Base-by-base conservation (phyloP, 805 yeast genomes). In the Sugiyamaella americana region DNA sequence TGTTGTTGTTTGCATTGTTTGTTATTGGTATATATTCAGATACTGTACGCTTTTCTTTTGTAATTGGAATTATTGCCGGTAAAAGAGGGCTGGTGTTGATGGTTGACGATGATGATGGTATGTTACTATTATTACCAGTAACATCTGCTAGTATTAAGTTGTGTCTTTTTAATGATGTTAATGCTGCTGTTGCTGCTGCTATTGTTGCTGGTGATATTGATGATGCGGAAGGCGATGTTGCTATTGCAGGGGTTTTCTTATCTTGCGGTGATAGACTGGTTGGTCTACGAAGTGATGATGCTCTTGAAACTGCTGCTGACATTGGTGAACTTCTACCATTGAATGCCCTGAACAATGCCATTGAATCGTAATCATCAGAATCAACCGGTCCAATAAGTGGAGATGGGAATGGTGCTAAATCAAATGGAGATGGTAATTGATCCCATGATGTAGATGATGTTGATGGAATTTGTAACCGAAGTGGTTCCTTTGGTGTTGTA, bases 321-420 rank as follows among this genome's bases (percentile, higher is more conserved):
- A 42, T 17, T 10, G 52, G 52, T 11, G 52, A 43, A 22, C 40
- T 51, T 22, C 37, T 41, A 17, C 52, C 55, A 39, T 44, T 51
- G 42, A 38, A 51, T 6, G 41, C 17, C 24, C 43, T 41, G 13
- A 44, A 29, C 6, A 44, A 18, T 2, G 20, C 49, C 6, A 41
- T 20, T 29, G 16, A 22, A 20, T 41, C 47, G 35, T 18, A 18
- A 10, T 48, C 46, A 6, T 44, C 20, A 13, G 42, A 44, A 10
- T 46, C 40, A 5, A 13, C 8, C 8, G 32, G 32, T 8, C 32
- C 32, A 26, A 26, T 26, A 8, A 50, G 8, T 16, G 55, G 55
- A 21, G 55, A 52, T 3, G 55, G 55, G 6, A 52, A 39, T 1
- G 51, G 46, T 2, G 47, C 24, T 20, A 52, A 37, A 18, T 50